These are phyloP conservation scores for Saccharomyces paradoxus DNA, from an alignment of 805 yeast genomes.

Conservation along the genomic window DNA sequence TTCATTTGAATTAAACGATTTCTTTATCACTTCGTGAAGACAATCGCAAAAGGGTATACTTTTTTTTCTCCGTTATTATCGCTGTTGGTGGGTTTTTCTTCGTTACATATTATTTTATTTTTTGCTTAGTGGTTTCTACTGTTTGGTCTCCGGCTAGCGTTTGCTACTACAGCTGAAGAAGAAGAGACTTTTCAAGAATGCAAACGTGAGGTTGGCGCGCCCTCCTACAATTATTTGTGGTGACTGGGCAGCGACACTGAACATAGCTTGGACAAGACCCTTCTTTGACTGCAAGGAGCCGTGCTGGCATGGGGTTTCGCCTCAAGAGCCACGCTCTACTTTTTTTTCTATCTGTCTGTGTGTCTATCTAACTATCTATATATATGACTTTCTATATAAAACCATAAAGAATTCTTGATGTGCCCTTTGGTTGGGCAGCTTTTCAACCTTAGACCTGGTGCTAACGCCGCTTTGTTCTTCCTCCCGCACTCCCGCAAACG, in stretches of 20 bases:
- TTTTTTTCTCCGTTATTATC: neutral
- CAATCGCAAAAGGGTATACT: neutral
- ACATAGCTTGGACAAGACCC: neutral
- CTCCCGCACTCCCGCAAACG: neutral
- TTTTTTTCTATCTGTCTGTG: no score
- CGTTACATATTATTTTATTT: neutral
- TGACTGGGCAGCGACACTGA: neutral
- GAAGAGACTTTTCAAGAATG: neutral
- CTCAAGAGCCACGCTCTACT: neutral
- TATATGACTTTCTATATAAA: neutral
- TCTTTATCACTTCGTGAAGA: slow-evolving; percentile 5
- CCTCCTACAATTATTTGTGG: neutral
- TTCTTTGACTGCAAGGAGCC: neutral
- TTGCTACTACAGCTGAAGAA: neutral
- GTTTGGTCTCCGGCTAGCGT: neutral
- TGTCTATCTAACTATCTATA: neutral
- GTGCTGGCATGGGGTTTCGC: neutral
- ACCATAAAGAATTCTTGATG: neutral
- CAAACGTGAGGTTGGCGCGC: neutral
- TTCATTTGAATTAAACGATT: slow-evolving; percentile 22
- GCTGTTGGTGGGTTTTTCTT: neutral
- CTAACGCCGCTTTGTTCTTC: neutral
- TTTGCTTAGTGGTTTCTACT: neutral
- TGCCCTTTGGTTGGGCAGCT: neutral
- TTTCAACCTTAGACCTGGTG: neutral